Evolutionary conservation across 805 yeast species (phyloP).

Genomic region (Dipodascus geniculatus): DNA sequence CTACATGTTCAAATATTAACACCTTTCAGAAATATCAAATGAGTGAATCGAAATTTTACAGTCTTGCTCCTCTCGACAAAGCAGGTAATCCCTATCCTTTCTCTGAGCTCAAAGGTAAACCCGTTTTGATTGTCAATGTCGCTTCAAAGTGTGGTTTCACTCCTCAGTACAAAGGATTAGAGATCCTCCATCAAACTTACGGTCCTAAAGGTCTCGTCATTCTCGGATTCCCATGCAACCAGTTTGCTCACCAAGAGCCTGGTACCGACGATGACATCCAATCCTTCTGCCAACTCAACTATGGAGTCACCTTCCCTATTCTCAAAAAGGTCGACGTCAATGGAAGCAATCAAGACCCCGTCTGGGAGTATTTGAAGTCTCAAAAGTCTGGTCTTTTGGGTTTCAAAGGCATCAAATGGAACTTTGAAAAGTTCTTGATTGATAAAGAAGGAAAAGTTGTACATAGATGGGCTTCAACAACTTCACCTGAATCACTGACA

Average conservation of each 20-base stretch:
- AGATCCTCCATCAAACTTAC: conserved; percentile 54
- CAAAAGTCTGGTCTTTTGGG: conserved; percentile 51
- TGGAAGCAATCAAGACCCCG: conserved; percentile 71
- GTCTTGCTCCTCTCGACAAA: conserved; percentile 50
- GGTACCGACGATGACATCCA: conserved; percentile 57
- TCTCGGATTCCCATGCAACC: conserved; percentile 86
- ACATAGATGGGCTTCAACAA: conserved; percentile 50
- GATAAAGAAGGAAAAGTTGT: conserved; percentile 47
- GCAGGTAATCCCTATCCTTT: conserved; percentile 50
- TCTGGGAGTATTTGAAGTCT: conserved; percentile 63
- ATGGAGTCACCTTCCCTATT: conserved; percentile 86
- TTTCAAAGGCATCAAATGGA: conserved; percentile 67
- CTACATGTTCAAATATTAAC: neutral
- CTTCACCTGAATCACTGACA: conserved; percentile 53
- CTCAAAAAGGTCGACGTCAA: conserved; percentile 82
- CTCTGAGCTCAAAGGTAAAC: conserved; percentile 58
- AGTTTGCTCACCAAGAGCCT: conserved; percentile 75
- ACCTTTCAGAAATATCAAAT: conserved; percentile 18
- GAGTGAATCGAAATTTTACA: conserved; percentile 46
- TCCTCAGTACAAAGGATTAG: conserved; percentile 64
- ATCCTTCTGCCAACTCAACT: conserved; percentile 63
- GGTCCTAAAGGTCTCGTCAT: conserved; percentile 50
- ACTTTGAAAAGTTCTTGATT: conserved; percentile 64
- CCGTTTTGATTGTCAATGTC: conserved; percentile 72
- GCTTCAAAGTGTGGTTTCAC: conserved; percentile 80